Base-by-base conservation (phyloP, 1,284 basidiomycete species). In the Somion occarium region DNA sequence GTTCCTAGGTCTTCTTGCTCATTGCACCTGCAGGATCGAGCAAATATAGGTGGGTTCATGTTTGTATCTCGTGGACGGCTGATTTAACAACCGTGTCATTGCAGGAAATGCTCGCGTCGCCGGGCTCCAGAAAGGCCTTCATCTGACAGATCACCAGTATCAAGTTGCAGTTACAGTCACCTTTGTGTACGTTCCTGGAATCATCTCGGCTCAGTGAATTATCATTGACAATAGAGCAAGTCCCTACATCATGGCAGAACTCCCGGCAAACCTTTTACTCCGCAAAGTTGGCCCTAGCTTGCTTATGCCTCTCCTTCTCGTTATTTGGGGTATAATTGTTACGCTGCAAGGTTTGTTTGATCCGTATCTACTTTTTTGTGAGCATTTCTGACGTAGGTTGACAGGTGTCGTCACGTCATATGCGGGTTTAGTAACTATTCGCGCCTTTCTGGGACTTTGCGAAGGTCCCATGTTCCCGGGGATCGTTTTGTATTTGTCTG, bases 121-220 rank as follows among this genome's bases (percentile, higher is more conserved):
- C 7, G 39, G 39, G 13, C 13, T 85, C 63, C 79, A 79, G 57
- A 56, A 56, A 4, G 74, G 80, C 61, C 67, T 88, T n/a, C 66
- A 79, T 56, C 73, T 87, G 30, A 73, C 75, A 22, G 83, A 87
- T 58, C 75, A 70, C 23, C 83, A 86, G 61, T 87, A 86, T 59
- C 69, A 84, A 25, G 69, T 86, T n/a, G 71, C 76, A 9, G 71
- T 87, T 39, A 85, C 85, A 52, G 68, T 80, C 26, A 80, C 82
- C 63, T 82, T 82, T 69, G 76, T 83, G 44, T 86, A 85, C 58
- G 70, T 79, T 2, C 55, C 84, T 13, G 83, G 84, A 43, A 83
- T 87, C 72, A 74, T 69, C 27, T 22, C 63, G 48, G 37, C 34
- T 37, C 34, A 9, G n/a, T n/a, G n/a, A n/a, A n/a, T 43, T 49